phyloP scores from a whole-genome alignment of 441 rosid genomes.

The Lepidium campestre region DNA sequence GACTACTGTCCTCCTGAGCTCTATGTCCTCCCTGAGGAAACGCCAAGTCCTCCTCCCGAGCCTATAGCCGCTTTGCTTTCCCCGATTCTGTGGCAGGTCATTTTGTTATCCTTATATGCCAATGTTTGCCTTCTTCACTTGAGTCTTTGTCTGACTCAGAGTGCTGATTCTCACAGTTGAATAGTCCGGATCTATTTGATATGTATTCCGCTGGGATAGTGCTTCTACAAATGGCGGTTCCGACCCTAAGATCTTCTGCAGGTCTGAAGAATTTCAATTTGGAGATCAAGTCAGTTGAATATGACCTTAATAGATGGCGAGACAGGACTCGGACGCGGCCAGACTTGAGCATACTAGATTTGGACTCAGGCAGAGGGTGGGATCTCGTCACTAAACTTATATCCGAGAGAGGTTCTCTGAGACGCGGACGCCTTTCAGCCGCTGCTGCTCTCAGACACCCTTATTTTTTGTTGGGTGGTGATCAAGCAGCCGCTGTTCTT shows the following conservation, averaged over 20 bases:
- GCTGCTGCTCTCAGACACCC: slow-evolving; percentile 92
- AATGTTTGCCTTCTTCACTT: neutral
- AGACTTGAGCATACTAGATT: slow-evolving; percentile 73
- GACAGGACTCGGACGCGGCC: slow-evolving; percentile 64
- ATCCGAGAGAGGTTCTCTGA: slow-evolving; percentile 67
- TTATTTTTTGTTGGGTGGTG: slow-evolving; percentile 87
- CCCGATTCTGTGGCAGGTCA: slow-evolving; percentile 91
- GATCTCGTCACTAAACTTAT: slow-evolving; percentile 81
- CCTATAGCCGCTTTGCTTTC: slow-evolving; percentile 91
- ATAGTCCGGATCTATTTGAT: slow-evolving; percentile 93
- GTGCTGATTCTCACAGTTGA: slow-evolving; percentile 50
- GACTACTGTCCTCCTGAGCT: slow-evolving; percentile 92
- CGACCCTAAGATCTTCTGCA: slow-evolving; percentile 55
- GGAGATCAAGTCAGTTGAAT: slow-evolving; percentile 52
- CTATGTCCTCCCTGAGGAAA: slow-evolving; percentile 90
- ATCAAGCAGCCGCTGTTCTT: slow-evolving; percentile 88
- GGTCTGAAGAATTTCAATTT: slow-evolving; percentile 80
- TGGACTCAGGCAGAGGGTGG: slow-evolving; percentile 95
- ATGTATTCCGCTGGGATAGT: slow-evolving; percentile 88
- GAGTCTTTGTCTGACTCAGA: neutral
- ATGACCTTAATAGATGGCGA: slow-evolving; percentile 79
- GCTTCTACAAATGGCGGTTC: slow-evolving; percentile 92
- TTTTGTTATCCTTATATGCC: neutral
- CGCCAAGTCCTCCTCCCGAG: slow-evolving; percentile 95
- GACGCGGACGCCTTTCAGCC: slow-evolving; percentile 91